Evolutionary conservation across 257 asterid species (phyloP).

Genomic region (Scutellaria minor): DNA sequence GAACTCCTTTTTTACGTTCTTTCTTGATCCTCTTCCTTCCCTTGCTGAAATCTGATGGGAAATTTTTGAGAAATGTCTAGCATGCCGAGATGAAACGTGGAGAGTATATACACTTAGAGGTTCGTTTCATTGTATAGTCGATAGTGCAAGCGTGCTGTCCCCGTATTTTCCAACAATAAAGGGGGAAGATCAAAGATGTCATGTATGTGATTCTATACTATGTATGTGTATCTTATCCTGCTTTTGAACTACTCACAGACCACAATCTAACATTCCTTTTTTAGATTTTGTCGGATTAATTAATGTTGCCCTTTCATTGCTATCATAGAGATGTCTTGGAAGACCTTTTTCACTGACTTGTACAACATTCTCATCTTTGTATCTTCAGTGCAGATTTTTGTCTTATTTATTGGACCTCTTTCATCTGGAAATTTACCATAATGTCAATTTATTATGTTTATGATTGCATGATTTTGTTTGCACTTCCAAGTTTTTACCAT

Average conservation of each 20-base stretch:
- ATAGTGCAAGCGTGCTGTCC: conserved; percentile 32
- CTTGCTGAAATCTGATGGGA: conserved; percentile 24
- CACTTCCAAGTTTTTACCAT: no score
- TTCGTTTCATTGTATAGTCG: conserved; percentile 37
- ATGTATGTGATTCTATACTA: conserved; percentile 30
- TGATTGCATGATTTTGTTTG: neutral
- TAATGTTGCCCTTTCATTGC: neutral
- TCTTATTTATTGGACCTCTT: neutral
- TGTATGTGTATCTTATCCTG: conserved; percentile 30
- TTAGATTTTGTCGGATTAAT: conserved; percentile 16
- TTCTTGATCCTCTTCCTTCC: conserved; percentile 35
- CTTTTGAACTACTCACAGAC: conserved; percentile 14
- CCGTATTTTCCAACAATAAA: conserved; percentile 32
- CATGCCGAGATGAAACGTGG: conserved; percentile 38
- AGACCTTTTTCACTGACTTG: neutral
- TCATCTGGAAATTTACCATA: neutral
- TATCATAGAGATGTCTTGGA: neutral
- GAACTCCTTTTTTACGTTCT: conserved; percentile 21
- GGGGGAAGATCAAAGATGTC: conserved; percentile 28
- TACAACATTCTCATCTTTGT: conserved; percentile 11
- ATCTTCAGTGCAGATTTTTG: conserved; percentile 18
- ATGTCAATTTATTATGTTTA: neutral
- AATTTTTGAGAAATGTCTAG: conserved; percentile 15
- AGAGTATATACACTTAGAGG: conserved; percentile 30
- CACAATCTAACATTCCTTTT: neutral